These are phyloP conservation scores for Lyophyllum atratum DNA, from an alignment of 768 basidiomycete genomes.

Conservation along the genomic window DNA sequence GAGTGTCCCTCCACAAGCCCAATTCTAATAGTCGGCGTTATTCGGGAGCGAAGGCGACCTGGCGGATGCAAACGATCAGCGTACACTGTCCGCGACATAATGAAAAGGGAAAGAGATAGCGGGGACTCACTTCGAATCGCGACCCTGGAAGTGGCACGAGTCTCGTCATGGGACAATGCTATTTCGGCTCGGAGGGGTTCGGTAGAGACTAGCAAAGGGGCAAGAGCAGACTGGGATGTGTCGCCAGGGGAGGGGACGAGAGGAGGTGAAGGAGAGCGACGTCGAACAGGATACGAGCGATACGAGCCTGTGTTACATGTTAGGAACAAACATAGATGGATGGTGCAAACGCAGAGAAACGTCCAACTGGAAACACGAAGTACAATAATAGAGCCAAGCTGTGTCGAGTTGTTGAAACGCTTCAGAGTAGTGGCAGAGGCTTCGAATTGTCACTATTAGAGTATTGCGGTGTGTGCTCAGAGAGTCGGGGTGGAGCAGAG, in stretches of 20 bases:
- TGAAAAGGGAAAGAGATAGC: not conserved
- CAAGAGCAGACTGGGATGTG: not conserved
- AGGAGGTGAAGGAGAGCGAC: not conserved
- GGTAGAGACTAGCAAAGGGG: not conserved
- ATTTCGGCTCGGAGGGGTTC: not conserved
- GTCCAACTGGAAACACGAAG: not conserved
- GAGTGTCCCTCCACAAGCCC: too few relatives aligned
- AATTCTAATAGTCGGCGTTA: not conserved
- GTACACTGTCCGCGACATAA: not conserved
- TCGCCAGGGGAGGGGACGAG: not conserved
- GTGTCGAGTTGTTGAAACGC: not conserved
- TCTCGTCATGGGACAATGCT: not conserved
- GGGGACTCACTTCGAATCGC: not conserved
- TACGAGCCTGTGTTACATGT: not conserved
- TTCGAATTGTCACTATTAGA: not conserved
- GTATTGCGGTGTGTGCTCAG: not conserved
- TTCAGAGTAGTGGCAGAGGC: too few relatives aligned
- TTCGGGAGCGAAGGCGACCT: not conserved
- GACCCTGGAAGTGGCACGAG: not conserved
- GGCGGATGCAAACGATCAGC: not conserved
- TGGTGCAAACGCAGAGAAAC: too few relatives aligned
- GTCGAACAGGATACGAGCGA: not conserved
- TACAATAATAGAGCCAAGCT: not conserved
- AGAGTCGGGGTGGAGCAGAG: slow-evolving; percentile 1
- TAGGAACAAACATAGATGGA: not conserved